Base-by-base conservation (phyloP, 2,329 filamentous ascomycete genomes). In the Claviceps capensis region DNA sequence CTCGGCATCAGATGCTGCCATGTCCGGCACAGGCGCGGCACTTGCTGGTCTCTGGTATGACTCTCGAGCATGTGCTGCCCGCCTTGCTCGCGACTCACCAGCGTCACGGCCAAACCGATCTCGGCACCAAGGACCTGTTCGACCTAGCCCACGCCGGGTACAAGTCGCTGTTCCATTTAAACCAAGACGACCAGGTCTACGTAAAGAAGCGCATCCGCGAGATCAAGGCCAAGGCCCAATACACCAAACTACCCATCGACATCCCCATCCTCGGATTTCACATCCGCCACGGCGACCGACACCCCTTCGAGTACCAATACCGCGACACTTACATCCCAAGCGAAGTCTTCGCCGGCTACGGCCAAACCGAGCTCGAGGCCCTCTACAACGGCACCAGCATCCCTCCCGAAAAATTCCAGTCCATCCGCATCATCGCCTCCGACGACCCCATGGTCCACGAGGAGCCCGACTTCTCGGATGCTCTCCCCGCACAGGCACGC, bases 401-500 rank as follows among this genome's bases (percentile, higher is more conserved):
- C 3, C 65, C 60, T 4, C 66, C 67, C 9, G 64, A 71, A 34
- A 53, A 60, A 14, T 58, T 65, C 13, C 67, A 67, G 22, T 70
- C 72, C 23, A 65, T 87, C 41, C 65, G 78, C 5, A 63, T 94
- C 1, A 63, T 94, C 26, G 86, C 88, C 5, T 90, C 86, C 0
- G 88, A 95, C 63, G 88, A 95, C 61, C 86, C 88, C 0, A 79
- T 82, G 51, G 81, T 93, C 23, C 85, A 87, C 61, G 73, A 78
- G 22, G 72, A 80, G 11, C 70, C 77, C 1, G 86, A 89, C 60
- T 76, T 91, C 53, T 67, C 67, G 1, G 65, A 66, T 17, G 72
- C 77, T 0, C 60, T 76, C 5, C 77, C 79, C 5, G 87, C 87
- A 0, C 88, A 95, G 64, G 81, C 85, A 60, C 80, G 81, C 53